Base-by-base conservation (phyloP, 805 yeast genomes). In the Tetrapisispora arboricola region DNA sequence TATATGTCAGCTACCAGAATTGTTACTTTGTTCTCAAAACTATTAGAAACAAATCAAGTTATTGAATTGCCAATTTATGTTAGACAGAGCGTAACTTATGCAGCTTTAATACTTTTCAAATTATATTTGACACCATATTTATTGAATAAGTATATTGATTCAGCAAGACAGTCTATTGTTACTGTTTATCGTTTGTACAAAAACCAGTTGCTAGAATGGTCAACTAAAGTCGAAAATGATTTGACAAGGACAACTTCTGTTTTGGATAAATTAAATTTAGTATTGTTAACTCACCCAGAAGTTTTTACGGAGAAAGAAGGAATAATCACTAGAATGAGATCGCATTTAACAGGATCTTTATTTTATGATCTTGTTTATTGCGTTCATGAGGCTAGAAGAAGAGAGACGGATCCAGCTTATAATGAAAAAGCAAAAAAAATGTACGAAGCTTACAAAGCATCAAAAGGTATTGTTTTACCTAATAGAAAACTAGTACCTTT, bases 291-390 rank as follows among this genome's bases (percentile, higher is more conserved):
- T 0, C 86, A 85, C 53, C 95, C 96, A 1, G 88, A 86, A 40
- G 68, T 88, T 6, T 81, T 86, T 51, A 71, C 78, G 3, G 78
- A 76, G 43, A 72, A 77, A 10, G 78, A 76, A n/a, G 80, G 84
- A 3, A 83, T 88, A 24, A 84, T 88, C 37, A 74, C 84, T 3
- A 71, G 88, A 44, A 88, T 88, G 94, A 72, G 96, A 53, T 84
- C 95, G 0, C 96, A 88, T 61, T 68, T 88, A 50, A 83, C 96
- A 0, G 95, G 92, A 1, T 86, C 96, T 0, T 62, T 88, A 39
- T 88, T 88, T 53, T 88, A 88, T 57, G 96, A 88, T 60, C 68
- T 88, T 39, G 90, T 88, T 11, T 87, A 95, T 87, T 83, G 94
- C 58, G 81, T 88, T 36, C 96, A 88, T 61, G 96, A 88, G 55